Evolutionary conservation across 169 alveolate genomes (phyloP).

Genomic region (Amoebophrya sp.): DNA sequence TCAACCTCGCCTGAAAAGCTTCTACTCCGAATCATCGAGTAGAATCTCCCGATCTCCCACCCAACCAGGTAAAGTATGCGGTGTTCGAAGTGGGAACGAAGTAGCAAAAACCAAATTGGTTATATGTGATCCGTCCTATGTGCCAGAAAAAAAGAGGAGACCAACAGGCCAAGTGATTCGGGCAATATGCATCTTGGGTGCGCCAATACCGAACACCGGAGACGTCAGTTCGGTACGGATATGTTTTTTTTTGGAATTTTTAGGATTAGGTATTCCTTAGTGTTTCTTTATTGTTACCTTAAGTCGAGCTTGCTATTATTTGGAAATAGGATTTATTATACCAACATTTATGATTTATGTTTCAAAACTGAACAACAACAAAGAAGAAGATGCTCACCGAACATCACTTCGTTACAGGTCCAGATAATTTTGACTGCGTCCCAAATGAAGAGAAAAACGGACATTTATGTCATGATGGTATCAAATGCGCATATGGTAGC

Average conservation of each 20-base stretch:
- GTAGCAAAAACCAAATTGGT: constrained; percentile 69
- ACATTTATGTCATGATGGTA: constrained; percentile 87
- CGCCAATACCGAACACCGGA: constrained; percentile 89
- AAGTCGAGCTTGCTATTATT: not conserved
- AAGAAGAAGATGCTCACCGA: too few species aligned
- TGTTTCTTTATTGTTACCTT: not conserved
- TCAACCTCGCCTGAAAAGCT: too few species aligned
- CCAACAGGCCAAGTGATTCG: constrained; percentile 71
- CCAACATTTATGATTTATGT: not conserved
- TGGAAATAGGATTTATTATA: not conserved
- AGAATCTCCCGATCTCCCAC: too few species aligned
- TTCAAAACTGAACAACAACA: not conserved
- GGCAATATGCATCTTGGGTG: constrained; percentile 86
- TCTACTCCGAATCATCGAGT: too few species aligned
- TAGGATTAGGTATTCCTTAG: constrained; percentile 62
- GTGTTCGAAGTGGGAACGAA: constrained; percentile 51
- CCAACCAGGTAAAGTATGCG: constrained; percentile 70
- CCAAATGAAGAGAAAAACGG: constrained; percentile 51
- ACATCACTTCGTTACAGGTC: too few species aligned
- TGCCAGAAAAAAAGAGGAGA: constrained; percentile 35
- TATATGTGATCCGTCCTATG: constrained; percentile 85
- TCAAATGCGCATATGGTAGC: constrained; percentile 64
- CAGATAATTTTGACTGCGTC: not conserved
- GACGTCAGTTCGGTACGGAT: constrained; percentile 77
- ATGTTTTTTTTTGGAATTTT: constrained; percentile 90